Evolutionary conservation across 2,329 filamentous ascomycete genomes (phyloP).

Genomic region (Pestalotiopsis fici): DNA sequence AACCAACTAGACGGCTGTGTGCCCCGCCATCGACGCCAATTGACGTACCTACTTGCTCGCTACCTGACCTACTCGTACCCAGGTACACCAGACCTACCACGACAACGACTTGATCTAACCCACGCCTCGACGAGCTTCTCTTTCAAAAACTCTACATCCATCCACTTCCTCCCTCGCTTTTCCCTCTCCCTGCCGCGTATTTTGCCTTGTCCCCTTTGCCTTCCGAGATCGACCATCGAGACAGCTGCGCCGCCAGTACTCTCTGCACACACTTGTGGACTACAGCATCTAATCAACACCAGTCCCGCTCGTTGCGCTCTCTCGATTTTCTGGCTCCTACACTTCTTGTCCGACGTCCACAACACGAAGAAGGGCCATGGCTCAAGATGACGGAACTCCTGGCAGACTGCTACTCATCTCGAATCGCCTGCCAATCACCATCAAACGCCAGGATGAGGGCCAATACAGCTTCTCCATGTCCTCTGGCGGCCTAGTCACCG

Average conservation of each 20-base stretch:
- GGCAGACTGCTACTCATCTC: slow-evolving; percentile 80
- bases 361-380: background rate
- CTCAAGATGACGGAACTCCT: slow-evolving; percentile 16
- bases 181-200: background rate
- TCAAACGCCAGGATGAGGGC: slow-evolving; percentile 90
- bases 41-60: background rate
- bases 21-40: background rate
- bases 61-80: too few species aligned
- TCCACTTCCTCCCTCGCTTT: background rate
- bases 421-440: slow-evolving; percentile 93
- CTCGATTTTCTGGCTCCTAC: background rate
- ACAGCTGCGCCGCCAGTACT: too few species aligned
- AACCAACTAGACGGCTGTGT: background rate
- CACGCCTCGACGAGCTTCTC: background rate
- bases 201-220: background rate
- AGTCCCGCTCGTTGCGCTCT: background rate
- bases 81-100: background rate
- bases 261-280: too few species aligned
- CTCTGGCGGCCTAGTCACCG: slow-evolving; percentile 92
- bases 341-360: background rate
- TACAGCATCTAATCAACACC: too few species aligned
- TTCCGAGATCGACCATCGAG: background rate
- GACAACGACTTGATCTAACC: background rate
- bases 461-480: slow-evolving; percentile 96
- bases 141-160: background rate